Evolutionary conservation across 73 alveolate genomes (phyloP).

Genomic region (Effrenium voratum): DNA sequence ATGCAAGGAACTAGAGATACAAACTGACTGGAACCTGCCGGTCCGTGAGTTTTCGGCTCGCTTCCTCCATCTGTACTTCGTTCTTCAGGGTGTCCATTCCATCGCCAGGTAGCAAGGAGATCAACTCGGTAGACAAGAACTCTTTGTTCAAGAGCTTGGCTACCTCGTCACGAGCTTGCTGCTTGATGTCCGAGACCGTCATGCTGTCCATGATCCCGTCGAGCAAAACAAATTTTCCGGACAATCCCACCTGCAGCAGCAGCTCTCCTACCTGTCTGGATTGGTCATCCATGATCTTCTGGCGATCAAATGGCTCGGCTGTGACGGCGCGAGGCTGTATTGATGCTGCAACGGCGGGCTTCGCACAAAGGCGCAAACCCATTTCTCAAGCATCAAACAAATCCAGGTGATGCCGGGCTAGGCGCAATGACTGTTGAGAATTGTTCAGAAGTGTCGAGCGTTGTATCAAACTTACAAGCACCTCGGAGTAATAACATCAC

Average conservation of each 20-base stretch:
- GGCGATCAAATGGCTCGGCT: too few species aligned
- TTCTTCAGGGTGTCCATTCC: constrained; percentile 34
- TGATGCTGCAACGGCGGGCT: too few species aligned
- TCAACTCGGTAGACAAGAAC: constrained; percentile 36
- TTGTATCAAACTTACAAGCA: too few species aligned
- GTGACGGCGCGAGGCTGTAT: too few species aligned
- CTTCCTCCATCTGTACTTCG: background rate
- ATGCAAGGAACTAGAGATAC: background rate
- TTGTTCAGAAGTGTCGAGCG: too few species aligned
- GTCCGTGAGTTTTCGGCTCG: background rate
- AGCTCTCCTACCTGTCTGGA: background rate
- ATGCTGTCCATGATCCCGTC: constrained; percentile 5
- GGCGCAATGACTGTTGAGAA: too few species aligned
- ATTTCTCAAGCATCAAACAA: too few species aligned
- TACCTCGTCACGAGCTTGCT: constrained; percentile 18
- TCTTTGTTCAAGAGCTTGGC: constrained; percentile 42
- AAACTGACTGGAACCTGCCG: background rate
- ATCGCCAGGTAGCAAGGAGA: constrained; percentile 12
- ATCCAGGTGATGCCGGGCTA: too few species aligned
- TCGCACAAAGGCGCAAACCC: too few species aligned
- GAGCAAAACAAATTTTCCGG: background rate
- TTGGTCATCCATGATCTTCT: background rate
- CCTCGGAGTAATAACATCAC: too few species aligned
- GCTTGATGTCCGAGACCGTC: constrained; percentile 46
- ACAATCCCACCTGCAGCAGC: constrained; percentile 6